phyloP scores from a whole-genome alignment of 2,329 filamentous ascomycete species.

The Penicillium brevicompactum region DNA sequence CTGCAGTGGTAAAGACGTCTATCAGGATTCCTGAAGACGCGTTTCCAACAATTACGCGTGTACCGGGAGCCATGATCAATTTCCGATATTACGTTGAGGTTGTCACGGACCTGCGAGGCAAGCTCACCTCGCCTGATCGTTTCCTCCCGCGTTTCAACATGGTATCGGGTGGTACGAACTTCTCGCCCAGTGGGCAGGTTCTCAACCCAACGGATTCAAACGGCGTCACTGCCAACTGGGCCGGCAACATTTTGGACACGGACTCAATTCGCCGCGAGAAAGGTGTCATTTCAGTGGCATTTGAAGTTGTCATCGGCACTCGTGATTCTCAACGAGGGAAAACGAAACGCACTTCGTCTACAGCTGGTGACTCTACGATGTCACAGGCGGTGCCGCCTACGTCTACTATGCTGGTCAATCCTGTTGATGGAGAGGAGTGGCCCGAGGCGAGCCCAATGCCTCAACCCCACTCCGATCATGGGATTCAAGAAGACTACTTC shows the following conservation, averaged over 20 bases:
- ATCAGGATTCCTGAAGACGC: conserved; percentile 86
- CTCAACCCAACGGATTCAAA: conserved; percentile 35
- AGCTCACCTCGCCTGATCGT: conserved; percentile 73
- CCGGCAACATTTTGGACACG: conserved; percentile 78
- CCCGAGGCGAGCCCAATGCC: conserved; percentile 25
- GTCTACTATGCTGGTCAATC: conserved; percentile 11
- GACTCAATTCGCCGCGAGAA: conserved; percentile 84
- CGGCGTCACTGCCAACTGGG: conserved; percentile 45
- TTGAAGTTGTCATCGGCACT: conserved; percentile 86
- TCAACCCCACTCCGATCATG: conserved; percentile 22
- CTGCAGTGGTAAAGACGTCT: conserved; percentile 76
- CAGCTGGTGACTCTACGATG: conserved; percentile 33
- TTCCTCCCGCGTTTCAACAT: conserved; percentile 59
- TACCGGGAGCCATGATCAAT: conserved; percentile 90
- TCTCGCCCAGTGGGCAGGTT: conserved; percentile 45
- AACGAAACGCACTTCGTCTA: conserved; percentile 35
- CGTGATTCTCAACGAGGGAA: conserved; percentile 68
- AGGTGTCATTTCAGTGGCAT: conserved; percentile 82
- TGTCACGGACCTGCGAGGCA: conserved; percentile 87
- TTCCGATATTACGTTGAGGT: conserved; percentile 95
- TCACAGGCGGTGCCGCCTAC: conserved; percentile 18
- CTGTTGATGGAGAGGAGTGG: conserved; percentile 32
- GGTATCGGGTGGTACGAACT: conserved; percentile 48
- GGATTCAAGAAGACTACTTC: conserved; percentile 15
- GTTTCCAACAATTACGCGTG: conserved; percentile 87